Evolutionary conservation across 495 filamentous ascomycete genomes (phyloP).

Genomic region (Collariella sp.): DNA sequence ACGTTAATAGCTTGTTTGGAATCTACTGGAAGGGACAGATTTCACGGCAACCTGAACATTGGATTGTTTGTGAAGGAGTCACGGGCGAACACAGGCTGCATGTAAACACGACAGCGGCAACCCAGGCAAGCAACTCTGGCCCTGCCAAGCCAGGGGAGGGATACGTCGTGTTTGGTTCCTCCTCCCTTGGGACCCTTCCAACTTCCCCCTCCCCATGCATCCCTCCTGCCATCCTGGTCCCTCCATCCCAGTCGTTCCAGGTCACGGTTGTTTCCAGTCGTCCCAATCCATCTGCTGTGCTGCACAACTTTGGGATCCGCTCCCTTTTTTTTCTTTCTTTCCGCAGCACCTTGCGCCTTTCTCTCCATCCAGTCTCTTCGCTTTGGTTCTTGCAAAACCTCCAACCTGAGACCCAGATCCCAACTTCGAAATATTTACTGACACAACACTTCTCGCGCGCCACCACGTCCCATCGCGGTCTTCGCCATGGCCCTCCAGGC

Average conservation of each 20-base stretch:
- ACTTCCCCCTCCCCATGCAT: constrained; percentile 23
- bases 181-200: too few species aligned
- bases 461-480: neutral
- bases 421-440: neutral
- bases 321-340: constrained; percentile 6
- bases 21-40: neutral
- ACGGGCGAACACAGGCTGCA: neutral
- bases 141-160: constrained; percentile 7
- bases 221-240: constrained; percentile 8
- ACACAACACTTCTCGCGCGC: neutral
- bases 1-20: neutral
- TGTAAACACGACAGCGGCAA: constrained; percentile 1
- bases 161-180: neutral
- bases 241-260: too few species aligned
- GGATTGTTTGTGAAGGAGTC: constrained; percentile 10
- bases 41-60: neutral
- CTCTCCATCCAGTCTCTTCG: neutral
- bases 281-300: neutral
- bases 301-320: neutral
- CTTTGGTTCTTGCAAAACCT: constrained; percentile 1
- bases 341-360: constrained; percentile 1
- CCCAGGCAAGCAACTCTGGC: neutral
- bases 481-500: constrained; percentile 27
- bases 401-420: neutral
- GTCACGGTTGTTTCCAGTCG: too few species aligned